Percentiles rank a stretch among this genome's conserved stretches.
Conservation (phyloP, 1,284 basidiomycete genomes). For the Rhodotorula sp. region DNA sequence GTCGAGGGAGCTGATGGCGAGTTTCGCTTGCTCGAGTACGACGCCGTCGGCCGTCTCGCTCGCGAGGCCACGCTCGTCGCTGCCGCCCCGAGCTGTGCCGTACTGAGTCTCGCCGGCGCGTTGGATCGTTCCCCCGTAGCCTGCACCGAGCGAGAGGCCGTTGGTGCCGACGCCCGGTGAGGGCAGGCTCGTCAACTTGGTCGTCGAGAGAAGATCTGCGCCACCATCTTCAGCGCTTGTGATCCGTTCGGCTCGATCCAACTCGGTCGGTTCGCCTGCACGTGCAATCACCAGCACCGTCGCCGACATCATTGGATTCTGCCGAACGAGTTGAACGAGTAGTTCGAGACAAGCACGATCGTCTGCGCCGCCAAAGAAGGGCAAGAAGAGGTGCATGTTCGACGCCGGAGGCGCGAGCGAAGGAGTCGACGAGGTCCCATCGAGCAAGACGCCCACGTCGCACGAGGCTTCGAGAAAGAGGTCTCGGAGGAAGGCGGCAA, state of each 20-base stretch:
- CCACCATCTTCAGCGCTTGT: not conserved
- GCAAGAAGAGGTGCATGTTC: constrained; percentile 67
- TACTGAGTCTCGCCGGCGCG: constrained; percentile 54
- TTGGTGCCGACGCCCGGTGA: not conserved
- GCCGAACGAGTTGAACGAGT: constrained; percentile 69
- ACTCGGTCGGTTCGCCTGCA: constrained; percentile 37
- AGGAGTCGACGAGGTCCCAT: constrained; percentile 53
- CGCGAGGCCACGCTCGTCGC: constrained; percentile 11
- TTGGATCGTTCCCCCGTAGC: constrained; percentile 18
- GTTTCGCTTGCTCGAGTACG: constrained; percentile 42
- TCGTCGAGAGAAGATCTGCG: not conserved
- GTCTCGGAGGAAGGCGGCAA: constrained; percentile 15
- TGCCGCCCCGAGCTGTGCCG: constrained; percentile 52
- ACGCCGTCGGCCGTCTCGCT: constrained; percentile 67
- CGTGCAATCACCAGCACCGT: constrained; percentile 64
- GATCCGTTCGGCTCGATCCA: constrained; percentile 44
- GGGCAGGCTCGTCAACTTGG: not conserved
- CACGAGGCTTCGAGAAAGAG: constrained; percentile 40
- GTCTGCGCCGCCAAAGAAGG: constrained; percentile 90
- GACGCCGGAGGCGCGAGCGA: constrained; percentile 4
- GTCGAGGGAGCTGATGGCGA: constrained; percentile 7
- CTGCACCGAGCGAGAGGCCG: not conserved
- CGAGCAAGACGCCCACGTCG: constrained; percentile 72
- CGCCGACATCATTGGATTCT: constrained; percentile 58
- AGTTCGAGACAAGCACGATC: constrained; percentile 78